These are phyloP conservation scores for Tephrocybe sp. DNA, from an alignment of 768 basidiomycete genomes.

Conservation along the genomic window DNA sequence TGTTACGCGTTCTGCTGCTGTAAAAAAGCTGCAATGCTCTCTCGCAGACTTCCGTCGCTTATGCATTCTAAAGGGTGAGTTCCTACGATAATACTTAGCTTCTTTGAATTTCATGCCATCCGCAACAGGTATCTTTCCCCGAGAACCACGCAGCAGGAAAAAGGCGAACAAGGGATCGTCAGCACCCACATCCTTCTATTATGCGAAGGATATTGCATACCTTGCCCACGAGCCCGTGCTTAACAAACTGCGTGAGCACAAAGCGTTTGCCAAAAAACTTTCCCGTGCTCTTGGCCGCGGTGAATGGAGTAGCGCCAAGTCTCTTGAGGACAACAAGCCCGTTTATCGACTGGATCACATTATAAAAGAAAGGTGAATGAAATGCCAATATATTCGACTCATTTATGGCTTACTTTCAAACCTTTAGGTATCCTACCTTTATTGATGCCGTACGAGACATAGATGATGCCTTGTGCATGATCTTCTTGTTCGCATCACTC, in stretches of 20 bases:
- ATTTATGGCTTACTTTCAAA: constrained; percentile 4
- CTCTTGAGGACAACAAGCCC: constrained; percentile 89
- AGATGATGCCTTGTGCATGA: constrained; percentile 95
- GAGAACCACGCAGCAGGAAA: constrained; percentile 89
- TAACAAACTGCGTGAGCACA: constrained; percentile 92
- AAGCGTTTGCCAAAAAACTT: constrained; percentile 96
- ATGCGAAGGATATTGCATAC: constrained; percentile 96
- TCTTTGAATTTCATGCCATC: constrained; percentile 8
- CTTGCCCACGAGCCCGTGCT: constrained; percentile 95
- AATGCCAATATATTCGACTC: neutral
- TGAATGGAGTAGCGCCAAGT: constrained; percentile 95
- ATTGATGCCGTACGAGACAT: constrained; percentile 94
- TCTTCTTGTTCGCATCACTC: constrained; percentile 87
- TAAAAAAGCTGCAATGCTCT: constrained; percentile 96
- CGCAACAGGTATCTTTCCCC: constrained; percentile 86
- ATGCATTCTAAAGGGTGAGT: constrained; percentile 93
- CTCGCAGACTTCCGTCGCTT: constrained; percentile 94
- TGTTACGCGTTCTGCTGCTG: constrained; percentile 83
- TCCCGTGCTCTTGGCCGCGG: constrained; percentile 88
- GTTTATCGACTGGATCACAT: constrained; percentile 92
- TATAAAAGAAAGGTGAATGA: constrained; percentile 87
- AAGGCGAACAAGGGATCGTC: constrained; percentile 97
- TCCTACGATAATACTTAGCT: neutral
- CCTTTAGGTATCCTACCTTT: constrained; percentile 89
- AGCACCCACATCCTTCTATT: constrained; percentile 97